These are phyloP conservation scores for Mayamaea pseudoterrestris DNA, from an alignment of 108 stramenopile genomes.

Conservation along the genomic window DNA sequence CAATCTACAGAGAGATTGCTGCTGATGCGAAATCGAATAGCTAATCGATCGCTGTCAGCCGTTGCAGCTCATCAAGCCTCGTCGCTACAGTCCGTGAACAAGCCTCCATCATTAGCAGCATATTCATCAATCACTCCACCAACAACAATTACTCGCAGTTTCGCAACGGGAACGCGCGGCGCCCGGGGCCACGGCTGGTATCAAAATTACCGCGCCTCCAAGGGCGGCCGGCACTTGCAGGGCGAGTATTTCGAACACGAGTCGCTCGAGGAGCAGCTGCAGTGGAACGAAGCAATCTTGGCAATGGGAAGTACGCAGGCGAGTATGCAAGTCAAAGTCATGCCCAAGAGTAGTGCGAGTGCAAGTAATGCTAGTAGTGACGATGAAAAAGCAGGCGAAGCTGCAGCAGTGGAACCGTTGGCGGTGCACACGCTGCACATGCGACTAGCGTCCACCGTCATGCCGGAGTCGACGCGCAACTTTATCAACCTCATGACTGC, in stretches of 20 bases:
- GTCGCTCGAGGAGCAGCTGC: constrained; percentile 22
- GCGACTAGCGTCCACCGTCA: constrained; percentile 50
- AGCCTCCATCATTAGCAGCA: no score
- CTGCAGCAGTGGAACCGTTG: constrained; percentile 1
- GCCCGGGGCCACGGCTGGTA: constrained; percentile 82
- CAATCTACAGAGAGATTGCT: no score
- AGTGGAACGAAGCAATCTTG: constrained; percentile 61
- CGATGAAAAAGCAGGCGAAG: neutral
- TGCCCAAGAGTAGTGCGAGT: constrained; percentile 9
- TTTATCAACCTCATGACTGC: constrained; percentile 32
- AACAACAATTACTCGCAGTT: neutral
- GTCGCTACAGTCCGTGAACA: no score
- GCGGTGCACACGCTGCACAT: constrained; percentile 29
- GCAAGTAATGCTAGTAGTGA: neutral
- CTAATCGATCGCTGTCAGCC: no score
- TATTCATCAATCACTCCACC: no score
- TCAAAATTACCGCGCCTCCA: constrained; percentile 67
- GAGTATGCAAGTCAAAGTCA: constrained; percentile 23
- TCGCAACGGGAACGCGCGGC: constrained; percentile 41
- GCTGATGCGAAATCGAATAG: no score
- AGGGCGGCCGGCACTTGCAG: constrained; percentile 82
- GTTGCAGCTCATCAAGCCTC: no score
- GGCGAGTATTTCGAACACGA: constrained; percentile 63
- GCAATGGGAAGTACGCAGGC: constrained; percentile 20
- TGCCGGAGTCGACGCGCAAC: constrained; percentile 57